A percentile compares a stretch with the other conserved stretches of the same genome.
Conservation (phyloP, 805 yeast genomes). For the Hanseniaspora clermontiae region DNA sequence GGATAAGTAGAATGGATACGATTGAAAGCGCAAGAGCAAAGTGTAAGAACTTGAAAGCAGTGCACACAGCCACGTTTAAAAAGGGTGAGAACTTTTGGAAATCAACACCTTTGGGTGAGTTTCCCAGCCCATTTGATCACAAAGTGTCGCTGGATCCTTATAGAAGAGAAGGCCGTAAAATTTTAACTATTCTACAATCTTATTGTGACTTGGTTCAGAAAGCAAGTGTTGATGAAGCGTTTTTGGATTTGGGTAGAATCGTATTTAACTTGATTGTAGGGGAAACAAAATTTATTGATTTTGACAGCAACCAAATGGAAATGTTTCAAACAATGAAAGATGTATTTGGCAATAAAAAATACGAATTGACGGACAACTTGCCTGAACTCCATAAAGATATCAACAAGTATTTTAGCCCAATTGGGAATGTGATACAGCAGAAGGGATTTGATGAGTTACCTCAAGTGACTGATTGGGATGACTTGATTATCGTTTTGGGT, state of each 20-base stretch:
- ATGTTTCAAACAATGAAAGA: slow-evolving; percentile 16
- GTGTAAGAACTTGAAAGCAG: slow-evolving; percentile 64
- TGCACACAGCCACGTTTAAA: slow-evolving; percentile 88
- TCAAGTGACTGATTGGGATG: slow-evolving; percentile 60
- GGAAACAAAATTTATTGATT: slow-evolving; percentile 6
- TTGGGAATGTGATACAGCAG: slow-evolving; percentile 18
- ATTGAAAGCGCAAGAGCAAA: slow-evolving; percentile 54
- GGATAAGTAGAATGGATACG: slow-evolving; percentile 67
- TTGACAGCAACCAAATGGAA: slow-evolving; percentile 17
- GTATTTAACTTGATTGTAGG: slow-evolving; percentile 31
- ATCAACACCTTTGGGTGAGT: slow-evolving; percentile 40
- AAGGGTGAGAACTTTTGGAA: slow-evolving; percentile 80
- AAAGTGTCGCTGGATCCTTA: slow-evolving; percentile 89
- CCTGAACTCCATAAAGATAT: slow-evolving; percentile 17
- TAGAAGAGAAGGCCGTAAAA: slow-evolving; percentile 71
- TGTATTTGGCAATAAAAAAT: slow-evolving; percentile 20
- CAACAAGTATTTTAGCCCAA: slow-evolving; percentile 17
- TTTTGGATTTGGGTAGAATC: slow-evolving; percentile 65
- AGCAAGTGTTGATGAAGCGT: slow-evolving; percentile 92
- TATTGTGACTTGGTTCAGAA: slow-evolving; percentile 67
- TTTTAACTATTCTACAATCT: slow-evolving; percentile 49
- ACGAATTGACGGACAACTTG: slow-evolving; percentile 19
- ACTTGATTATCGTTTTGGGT: slow-evolving; percentile 54
- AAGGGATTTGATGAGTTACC: slow-evolving; percentile 17
- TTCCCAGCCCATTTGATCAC: slow-evolving; percentile 39